Percentiles rank a stretch among this genome's conserved stretches.
Evolutionary conservation across 2,329 filamentous ascomycete genomes (phyloP).

Genomic region (Simplicillium aogashimaense): DNA sequence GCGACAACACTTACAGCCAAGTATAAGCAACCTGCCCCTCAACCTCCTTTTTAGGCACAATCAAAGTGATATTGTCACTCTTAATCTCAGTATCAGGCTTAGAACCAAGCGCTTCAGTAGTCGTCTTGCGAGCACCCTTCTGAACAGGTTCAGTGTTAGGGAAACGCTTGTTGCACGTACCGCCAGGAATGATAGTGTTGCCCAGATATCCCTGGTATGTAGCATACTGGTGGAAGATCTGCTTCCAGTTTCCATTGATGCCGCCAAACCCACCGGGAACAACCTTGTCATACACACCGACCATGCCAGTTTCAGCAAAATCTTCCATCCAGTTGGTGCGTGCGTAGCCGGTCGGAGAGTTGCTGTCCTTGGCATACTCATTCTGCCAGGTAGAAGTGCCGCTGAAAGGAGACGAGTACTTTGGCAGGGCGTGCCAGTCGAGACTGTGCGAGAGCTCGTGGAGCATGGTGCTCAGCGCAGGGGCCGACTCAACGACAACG

Average conservation of each 20-base stretch:
- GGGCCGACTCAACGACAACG: constrained; percentile 4
- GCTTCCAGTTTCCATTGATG: constrained; percentile 13
- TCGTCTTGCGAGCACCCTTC: constrained; percentile 3
- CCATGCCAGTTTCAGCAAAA: constrained; percentile 15
- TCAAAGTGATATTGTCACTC: constrained; percentile 6
- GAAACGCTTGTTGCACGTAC: constrained; percentile 10
- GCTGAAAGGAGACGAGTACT: constrained; percentile 3
- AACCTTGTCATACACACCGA: constrained; percentile 15
- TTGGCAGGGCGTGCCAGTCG: constrained; percentile 5
- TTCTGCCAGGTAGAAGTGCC: constrained; percentile 9
- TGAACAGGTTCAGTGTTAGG: constrained; percentile 7
- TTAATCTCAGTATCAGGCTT: constrained; percentile 7
- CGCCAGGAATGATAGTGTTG: constrained; percentile 9
- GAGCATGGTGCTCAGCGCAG: constrained; percentile 2
- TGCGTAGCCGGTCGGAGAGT: constrained; percentile 10
- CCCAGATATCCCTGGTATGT: constrained; percentile 11
- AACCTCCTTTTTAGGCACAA: constrained; percentile 2
- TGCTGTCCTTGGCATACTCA: constrained; percentile 11
- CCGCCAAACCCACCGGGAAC: constrained; percentile 14
- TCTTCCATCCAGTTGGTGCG: constrained; percentile 13
- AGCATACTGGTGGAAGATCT: constrained; percentile 14
- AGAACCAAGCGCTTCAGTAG: neutral
- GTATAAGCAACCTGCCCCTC: neutral
- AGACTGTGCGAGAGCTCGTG: constrained; percentile 6
- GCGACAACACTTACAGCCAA: no score